Evolutionary conservation across 2,329 filamentous ascomycete genomes (phyloP).

Genomic region (Claviceps capensis): DNA sequence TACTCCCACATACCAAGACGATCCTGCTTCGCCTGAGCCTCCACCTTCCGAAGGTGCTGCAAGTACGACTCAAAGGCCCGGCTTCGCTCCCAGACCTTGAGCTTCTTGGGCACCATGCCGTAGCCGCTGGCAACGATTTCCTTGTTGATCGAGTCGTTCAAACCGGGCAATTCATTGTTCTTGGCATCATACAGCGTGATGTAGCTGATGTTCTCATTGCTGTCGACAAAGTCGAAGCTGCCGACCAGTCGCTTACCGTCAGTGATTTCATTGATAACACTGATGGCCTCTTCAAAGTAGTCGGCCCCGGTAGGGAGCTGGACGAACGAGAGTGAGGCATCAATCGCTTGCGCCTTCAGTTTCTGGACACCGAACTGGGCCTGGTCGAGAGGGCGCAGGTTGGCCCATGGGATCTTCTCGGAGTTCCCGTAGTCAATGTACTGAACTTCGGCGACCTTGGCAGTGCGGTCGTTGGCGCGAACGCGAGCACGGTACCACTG

Average conservation of each 20-base stretch:
- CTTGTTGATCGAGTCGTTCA: slow-evolving; percentile 75
- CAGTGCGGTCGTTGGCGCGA: slow-evolving; percentile 81
- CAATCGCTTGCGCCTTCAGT: slow-evolving; percentile 74
- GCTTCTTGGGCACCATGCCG: slow-evolving; percentile 82
- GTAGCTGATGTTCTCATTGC: slow-evolving; percentile 68
- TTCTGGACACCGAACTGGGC: slow-evolving; percentile 67
- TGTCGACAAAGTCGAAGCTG: slow-evolving; percentile 73
- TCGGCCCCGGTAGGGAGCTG: slow-evolving; percentile 74
- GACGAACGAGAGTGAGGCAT: slow-evolving; percentile 76
- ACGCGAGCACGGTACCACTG: slow-evolving; percentile 93
- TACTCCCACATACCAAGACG: slow-evolving; percentile 96
- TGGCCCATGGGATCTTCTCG: slow-evolving; percentile 74
- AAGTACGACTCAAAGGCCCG: slow-evolving; percentile 56
- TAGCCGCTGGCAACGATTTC: slow-evolving; percentile 73
- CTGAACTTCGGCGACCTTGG: slow-evolving; percentile 76
- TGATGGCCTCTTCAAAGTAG: slow-evolving; percentile 70
- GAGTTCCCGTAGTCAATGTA: slow-evolving; percentile 97
- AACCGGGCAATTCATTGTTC: slow-evolving; percentile 36
- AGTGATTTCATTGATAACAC: slow-evolving; percentile 61
- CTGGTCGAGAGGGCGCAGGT: slow-evolving; percentile 67
- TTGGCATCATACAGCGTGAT: slow-evolving; percentile 79
- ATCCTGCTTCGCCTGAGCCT: slow-evolving; percentile 65
- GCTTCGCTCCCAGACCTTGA: slow-evolving; percentile 79
- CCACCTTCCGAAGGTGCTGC: slow-evolving; percentile 56
- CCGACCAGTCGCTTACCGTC: slow-evolving; percentile 70